These are phyloP conservation scores for Pseudognaphalium luteoalbum DNA, from an alignment of 129 eudicot genomes.

Conservation along the genomic window DNA sequence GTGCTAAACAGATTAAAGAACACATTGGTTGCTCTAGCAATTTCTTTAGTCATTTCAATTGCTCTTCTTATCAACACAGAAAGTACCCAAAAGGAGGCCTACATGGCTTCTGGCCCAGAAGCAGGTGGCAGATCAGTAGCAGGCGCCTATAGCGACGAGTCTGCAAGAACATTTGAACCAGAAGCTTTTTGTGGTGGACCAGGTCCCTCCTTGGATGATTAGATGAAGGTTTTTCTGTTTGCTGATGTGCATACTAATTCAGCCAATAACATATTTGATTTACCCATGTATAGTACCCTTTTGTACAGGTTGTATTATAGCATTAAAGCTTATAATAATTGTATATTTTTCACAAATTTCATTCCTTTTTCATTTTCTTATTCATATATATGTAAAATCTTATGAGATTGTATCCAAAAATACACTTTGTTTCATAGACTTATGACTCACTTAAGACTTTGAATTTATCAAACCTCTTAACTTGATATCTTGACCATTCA, in stretches of 20 bases:
- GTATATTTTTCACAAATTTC: no score
- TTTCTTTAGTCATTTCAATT: slow-evolving; percentile 55
- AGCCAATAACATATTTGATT: neutral
- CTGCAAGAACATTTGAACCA: slow-evolving; percentile 95
- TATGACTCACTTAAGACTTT: no score
- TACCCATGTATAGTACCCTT: slow-evolving; percentile 4
- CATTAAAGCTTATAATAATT: no score
- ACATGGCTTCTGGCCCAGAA: slow-evolving; percentile 40
- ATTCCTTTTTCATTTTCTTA: no score
- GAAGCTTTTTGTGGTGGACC: slow-evolving; percentile 93
- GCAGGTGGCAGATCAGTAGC: slow-evolving; percentile 65
- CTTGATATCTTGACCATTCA: no score
- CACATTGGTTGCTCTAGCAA: slow-evolving; percentile 68
- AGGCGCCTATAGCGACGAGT: slow-evolving; percentile 78
- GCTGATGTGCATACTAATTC: neutral
- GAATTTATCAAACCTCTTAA: no score
- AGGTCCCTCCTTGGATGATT: slow-evolving; percentile 30
- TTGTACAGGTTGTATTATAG: neutral
- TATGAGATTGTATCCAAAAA: no score
- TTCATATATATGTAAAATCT: no score
- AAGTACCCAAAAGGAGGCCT: slow-evolving; percentile 35
- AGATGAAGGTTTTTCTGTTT: neutral
- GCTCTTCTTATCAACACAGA: slow-evolving; percentile 51
- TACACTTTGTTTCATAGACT: no score
- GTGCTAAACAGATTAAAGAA: slow-evolving; percentile 74